These are phyloP conservation scores for Yamadazyma triangularis DNA, from an alignment of 1,139 yeast species.

Conservation along the genomic window DNA sequence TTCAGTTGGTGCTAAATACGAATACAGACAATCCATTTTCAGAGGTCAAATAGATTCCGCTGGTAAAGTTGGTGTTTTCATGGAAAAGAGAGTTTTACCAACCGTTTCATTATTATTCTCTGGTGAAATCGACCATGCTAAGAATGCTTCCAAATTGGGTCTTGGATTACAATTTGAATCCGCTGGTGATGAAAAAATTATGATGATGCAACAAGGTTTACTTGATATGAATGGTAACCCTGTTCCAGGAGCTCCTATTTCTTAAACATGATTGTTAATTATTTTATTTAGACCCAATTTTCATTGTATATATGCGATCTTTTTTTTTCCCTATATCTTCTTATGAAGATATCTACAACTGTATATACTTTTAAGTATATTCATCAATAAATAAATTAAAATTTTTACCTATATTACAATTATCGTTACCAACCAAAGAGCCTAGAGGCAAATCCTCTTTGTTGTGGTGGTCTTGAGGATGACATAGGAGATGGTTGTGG, in stretches of 20 bases:
- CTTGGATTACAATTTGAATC: conserved; percentile 93
- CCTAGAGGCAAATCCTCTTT: conserved; percentile 21
- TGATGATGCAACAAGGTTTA: conserved; percentile 74
- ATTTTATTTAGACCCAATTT: no score
- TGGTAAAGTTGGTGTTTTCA: conserved; percentile 87
- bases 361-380: no score
- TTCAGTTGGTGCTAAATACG: conserved; percentile 95
- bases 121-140: conserved; percentile 87
- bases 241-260: conserved; percentile 67
- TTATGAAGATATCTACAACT: no score
- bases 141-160: conserved; percentile 81
- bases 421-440: conserved; percentile 37
- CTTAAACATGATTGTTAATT: no score
- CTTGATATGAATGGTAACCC: conserved; percentile 80
- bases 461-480: no score
- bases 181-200: conserved; percentile 87
- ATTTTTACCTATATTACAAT: no score
- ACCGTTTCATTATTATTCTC: conserved; percentile 84
- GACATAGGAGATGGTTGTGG: no score
- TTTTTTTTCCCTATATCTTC: no score
- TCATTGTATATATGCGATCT: conserved; percentile 7
- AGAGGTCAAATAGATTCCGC: conserved; percentile 91
- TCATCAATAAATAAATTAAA: no score
- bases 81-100: conserved; percentile 92
- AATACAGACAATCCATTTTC: conserved; percentile 93